phyloP scores from a whole-genome alignment of 306 rosid genomes.

The Malus domestica region ASM211411v1 NC_041801.1:16003001-16003500 shows the following conservation, averaged over 20 bases:
- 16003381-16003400: no score
- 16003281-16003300: no score
- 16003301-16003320: no score
- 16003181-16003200: constrained; percentile 26
- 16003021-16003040: constrained; percentile 25
- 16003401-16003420: no score
- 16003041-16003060: constrained; percentile 34
- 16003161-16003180: constrained; percentile 49
- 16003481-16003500: no score
- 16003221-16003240: constrained; percentile 33
- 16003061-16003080: neutral
- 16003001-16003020: neutral
- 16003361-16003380: no score
- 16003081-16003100: neutral
- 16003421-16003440: no score
- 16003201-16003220: constrained; percentile 35
- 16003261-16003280: constrained; percentile 43
- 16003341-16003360: no score
- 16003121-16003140: constrained; percentile 37
- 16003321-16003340: no score
- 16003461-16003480: no score
- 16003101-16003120: constrained; percentile 46
- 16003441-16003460: no score
- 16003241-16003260: constrained; percentile 31
- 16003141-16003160: constrained; percentile 39